phyloP scores from a whole-genome alignment of 2,329 filamentous ascomycete species.

The Xylaria sp. region DNA sequence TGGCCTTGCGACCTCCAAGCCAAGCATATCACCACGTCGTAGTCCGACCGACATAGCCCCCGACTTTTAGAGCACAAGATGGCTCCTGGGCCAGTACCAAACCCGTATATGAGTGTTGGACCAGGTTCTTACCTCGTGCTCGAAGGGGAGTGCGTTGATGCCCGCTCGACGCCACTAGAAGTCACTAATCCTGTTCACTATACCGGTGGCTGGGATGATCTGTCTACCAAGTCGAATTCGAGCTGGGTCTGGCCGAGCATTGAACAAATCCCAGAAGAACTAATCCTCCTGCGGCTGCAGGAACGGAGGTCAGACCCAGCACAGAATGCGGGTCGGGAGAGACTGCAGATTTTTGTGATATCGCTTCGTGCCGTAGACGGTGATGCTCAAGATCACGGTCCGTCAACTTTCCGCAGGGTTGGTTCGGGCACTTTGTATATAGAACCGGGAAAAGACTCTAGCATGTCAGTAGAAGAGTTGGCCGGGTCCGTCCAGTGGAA shows the following conservation, averaged over 20 bases:
- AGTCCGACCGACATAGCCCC: not conserved
- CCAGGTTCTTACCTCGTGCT: not conserved
- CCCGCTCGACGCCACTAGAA: not conserved
- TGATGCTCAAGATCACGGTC: not conserved
- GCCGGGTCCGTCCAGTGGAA: not conserved
- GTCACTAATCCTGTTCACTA: slow-evolving; percentile 1
- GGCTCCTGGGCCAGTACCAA: not conserved
- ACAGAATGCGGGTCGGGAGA: not conserved
- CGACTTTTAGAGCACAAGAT: slow-evolving; percentile 1
- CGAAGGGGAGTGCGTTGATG: not conserved
- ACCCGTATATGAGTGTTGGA: slow-evolving; percentile 1
- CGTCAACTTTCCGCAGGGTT: not conserved
- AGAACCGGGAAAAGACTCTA: not conserved
- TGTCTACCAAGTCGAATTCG: not conserved
- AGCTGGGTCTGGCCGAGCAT: not conserved
- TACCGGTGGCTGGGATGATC: slow-evolving; percentile 7
- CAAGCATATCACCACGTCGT: not conserved
- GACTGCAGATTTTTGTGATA: not conserved
- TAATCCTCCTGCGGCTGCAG: not conserved
- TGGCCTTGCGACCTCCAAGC: not conserved
- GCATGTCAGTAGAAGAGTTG: not conserved
- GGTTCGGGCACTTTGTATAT: slow-evolving; percentile 2
- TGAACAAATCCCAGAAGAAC: not conserved
- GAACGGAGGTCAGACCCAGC: not conserved
- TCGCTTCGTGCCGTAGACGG: not conserved